A percentile compares a stretch with the other conserved stretches of the same genome.
These are phyloP conservation scores for Microbotryum saponariae DNA, from an alignment of 1,284 basidiomycete genomes.

Conservation along the genomic window DNA sequence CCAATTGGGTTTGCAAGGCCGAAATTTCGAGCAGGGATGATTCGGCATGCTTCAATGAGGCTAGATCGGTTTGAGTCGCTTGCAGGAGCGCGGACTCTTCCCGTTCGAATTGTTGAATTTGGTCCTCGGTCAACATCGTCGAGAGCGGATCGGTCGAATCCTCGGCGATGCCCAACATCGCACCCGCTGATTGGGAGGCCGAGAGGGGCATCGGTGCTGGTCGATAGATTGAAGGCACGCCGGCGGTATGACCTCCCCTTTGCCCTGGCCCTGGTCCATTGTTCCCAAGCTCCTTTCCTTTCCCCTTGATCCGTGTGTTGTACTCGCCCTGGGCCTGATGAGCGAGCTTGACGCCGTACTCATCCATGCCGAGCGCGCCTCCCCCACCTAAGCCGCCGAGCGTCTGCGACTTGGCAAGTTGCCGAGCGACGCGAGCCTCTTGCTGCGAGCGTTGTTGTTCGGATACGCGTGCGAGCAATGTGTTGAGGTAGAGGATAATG, in stretches of 20 bases:
- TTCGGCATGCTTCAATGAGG: slow-evolving; percentile 80
- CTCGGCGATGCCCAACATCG: slow-evolving; percentile 8
- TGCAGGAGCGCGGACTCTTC: slow-evolving; percentile 79
- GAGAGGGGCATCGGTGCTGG: slow-evolving; percentile 39
- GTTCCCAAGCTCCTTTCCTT: not conserved
- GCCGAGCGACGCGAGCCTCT: slow-evolving; percentile 72
- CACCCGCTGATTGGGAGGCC: not conserved
- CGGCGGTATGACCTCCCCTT: slow-evolving; percentile 29
- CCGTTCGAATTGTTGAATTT: slow-evolving; percentile 81
- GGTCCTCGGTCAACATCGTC: slow-evolving; percentile 61
- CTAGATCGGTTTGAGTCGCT: slow-evolving; percentile 70
- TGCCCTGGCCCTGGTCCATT: not conserved
- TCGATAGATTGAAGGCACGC: slow-evolving; percentile 51
- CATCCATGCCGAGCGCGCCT: slow-evolving; percentile 24
- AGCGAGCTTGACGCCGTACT: slow-evolving; percentile 17
- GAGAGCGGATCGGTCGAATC: slow-evolving; percentile 55
- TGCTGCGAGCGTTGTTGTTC: slow-evolving; percentile 76
- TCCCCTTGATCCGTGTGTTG: slow-evolving; percentile 51
- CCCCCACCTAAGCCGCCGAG: slow-evolving; percentile 50
- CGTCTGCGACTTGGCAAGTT: slow-evolving; percentile 66
- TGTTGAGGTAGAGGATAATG: slow-evolving; percentile 75
- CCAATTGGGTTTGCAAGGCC: slow-evolving; percentile 76
- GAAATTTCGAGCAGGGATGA: slow-evolving; percentile 80
- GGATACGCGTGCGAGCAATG: slow-evolving; percentile 66
- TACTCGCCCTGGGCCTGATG: slow-evolving; percentile 26